phyloP scores from a whole-genome alignment of 2,329 filamentous ascomycete genomes.

The Colletotrichum noveboracense region DNA sequence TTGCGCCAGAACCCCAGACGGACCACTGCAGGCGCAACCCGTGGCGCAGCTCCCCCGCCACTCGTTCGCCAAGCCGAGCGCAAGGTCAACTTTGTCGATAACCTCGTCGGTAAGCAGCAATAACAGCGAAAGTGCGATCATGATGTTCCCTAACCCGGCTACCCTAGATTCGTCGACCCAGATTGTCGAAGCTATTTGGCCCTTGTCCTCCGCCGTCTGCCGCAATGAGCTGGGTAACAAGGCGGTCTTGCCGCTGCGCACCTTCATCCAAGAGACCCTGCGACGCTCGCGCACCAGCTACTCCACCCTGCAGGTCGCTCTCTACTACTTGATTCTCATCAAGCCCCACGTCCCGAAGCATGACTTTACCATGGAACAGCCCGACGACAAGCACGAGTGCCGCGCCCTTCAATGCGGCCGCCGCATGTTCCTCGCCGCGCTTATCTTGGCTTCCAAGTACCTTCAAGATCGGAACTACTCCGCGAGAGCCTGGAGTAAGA shows the following conservation, averaged over 20 bases:
- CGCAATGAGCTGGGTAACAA: slow-evolving; percentile 75
- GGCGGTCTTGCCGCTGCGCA: slow-evolving; percentile 86
- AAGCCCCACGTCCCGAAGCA: slow-evolving; percentile 84
- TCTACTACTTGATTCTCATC: slow-evolving; percentile 95
- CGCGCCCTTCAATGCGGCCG: slow-evolving; percentile 93
- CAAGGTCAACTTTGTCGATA: slow-evolving; percentile 95
- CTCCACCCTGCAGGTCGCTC: slow-evolving; percentile 93
- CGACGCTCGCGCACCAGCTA: slow-evolving; percentile 95
- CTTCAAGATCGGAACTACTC: slow-evolving; percentile 98
- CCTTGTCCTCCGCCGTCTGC: slow-evolving; percentile 81
- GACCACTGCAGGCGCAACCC: slow-evolving; percentile 59
- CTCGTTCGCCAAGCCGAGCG: slow-evolving; percentile 88
- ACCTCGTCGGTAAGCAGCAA: slow-evolving; percentile 87
- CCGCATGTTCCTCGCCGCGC: slow-evolving; percentile 93
- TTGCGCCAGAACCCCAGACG: slow-evolving; percentile 69
- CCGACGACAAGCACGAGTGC: slow-evolving; percentile 71
- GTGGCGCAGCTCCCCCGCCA: slow-evolving; percentile 65
- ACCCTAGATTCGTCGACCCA: slow-evolving; percentile 90
- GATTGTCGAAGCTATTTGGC: slow-evolving; percentile 98
- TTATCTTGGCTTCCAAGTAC: slow-evolving; percentile 97
- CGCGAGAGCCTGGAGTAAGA: slow-evolving; percentile 97
- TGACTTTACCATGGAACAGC: slow-evolving; percentile 88
- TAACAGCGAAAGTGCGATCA: slow-evolving; percentile 22
- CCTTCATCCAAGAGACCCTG: slow-evolving; percentile 96
- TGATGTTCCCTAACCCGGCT: slow-evolving; percentile 32